Conservation (phyloP, 129 eudicot species). For the Artemisia argyi region DNA sequence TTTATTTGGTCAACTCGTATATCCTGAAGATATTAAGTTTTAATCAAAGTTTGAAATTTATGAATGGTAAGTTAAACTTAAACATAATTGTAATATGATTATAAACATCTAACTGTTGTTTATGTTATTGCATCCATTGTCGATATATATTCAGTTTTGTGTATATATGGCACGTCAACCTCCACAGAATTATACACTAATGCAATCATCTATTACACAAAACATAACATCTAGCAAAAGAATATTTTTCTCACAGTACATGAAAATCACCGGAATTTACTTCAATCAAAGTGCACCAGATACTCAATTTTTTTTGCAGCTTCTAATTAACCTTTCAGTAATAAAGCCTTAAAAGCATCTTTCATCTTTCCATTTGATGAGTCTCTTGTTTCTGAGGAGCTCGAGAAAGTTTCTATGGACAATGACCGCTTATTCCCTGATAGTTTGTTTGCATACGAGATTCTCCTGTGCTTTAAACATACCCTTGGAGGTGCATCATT, state of each 20-base stretch:
- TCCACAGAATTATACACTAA: not conserved
- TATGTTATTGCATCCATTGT: too few species aligned
- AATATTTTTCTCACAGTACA: not conserved
- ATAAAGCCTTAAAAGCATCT: not conserved
- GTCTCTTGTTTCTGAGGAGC: slow-evolving; percentile 8
- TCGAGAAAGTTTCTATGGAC: slow-evolving; percentile 29
- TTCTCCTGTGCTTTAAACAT: slow-evolving; percentile 18
- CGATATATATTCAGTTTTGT: not conserved
- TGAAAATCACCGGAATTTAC: not conserved
- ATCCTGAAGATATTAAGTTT: too few species aligned
- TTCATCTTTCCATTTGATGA: not conserved
- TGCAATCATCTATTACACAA: not conserved
- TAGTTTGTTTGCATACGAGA: slow-evolving; percentile 31
- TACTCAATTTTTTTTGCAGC: not conserved
- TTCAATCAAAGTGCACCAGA: not conserved
- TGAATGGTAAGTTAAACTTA: too few species aligned
- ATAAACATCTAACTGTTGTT: too few species aligned
- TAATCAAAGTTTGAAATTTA: too few species aligned
- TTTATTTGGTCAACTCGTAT: too few species aligned
- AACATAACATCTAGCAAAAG: not conserved
- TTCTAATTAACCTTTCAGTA: not conserved
- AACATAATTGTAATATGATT: too few species aligned
- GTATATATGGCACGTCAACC: not conserved
- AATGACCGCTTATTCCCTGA: slow-evolving; percentile 12
- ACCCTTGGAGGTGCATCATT: slow-evolving; percentile 13